These are phyloP conservation scores for Solanum corneliomulleri DNA, from an alignment of 257 asterid genomes.

Conservation along the genomic window DNA sequence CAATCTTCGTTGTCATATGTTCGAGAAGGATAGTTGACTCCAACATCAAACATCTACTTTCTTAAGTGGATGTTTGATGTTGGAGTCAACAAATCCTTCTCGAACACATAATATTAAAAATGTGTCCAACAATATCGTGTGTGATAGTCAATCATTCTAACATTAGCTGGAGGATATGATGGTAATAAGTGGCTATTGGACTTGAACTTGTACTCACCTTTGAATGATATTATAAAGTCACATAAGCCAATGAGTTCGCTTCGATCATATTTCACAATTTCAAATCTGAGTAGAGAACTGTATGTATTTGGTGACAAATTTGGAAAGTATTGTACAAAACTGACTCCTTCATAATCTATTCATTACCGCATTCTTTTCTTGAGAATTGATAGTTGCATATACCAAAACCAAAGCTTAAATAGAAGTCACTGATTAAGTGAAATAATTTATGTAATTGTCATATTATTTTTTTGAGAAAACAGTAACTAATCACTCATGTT, in stretches of 20 bases:
- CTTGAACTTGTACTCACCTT: slow-evolving; percentile 51
- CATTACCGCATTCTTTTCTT: too few relatives aligned
- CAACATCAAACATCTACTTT: slow-evolving; percentile 22
- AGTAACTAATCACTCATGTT: too few relatives aligned
- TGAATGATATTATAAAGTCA: slow-evolving; percentile 38
- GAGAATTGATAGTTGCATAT: background rate
- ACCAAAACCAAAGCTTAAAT: too few relatives aligned
- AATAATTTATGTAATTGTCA: too few relatives aligned
- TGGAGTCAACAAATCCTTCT: slow-evolving; percentile 33
- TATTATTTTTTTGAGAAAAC: too few relatives aligned
- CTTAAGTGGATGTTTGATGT: slow-evolving; percentile 20
- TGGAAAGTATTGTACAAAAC: slow-evolving; percentile 24
- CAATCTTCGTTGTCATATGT: slow-evolving; percentile 10
- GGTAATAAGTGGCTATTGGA: slow-evolving; percentile 52
- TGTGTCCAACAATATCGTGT: slow-evolving; percentile 19
- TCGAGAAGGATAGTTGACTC: slow-evolving; percentile 28
- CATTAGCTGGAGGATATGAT: slow-evolving; percentile 51
- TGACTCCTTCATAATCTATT: too few relatives aligned
- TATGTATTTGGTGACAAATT: slow-evolving; percentile 70
- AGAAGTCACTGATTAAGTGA: background rate
- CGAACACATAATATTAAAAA: slow-evolving; percentile 9
- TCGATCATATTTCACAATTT: slow-evolving; percentile 48
- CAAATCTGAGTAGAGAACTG: slow-evolving; percentile 39
- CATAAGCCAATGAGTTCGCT: slow-evolving; percentile 49
- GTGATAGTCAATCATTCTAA: slow-evolving; percentile 35